Evolutionary conservation across 2,329 filamentous ascomycete genomes (phyloP).

Genomic region (Westerdykella ornata): DNA sequence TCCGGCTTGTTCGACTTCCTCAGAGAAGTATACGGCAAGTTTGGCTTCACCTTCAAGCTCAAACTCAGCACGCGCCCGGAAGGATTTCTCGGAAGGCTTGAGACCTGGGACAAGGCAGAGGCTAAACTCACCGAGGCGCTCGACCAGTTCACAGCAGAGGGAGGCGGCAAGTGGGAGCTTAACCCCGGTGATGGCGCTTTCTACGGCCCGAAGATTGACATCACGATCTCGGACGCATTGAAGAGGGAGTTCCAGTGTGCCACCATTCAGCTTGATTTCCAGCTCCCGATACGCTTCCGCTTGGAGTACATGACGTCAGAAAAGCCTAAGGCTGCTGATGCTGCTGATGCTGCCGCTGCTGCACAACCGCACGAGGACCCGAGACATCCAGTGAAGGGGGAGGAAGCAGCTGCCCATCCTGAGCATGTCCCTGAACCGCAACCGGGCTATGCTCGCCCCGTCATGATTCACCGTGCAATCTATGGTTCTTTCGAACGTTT

Average conservation of each 20-base stretch:
- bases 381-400: constrained; percentile 38
- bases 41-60: constrained; percentile 86
- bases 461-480: constrained; percentile 83
- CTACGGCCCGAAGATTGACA: constrained; percentile 98
- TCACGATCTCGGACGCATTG: constrained; percentile 84
- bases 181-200: constrained; percentile 96
- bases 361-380: constrained; percentile 38
- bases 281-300: constrained; percentile 77
- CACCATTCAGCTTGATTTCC: constrained; percentile 91
- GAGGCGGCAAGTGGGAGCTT: constrained; percentile 71
- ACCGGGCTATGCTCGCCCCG: constrained; percentile 63
- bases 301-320: constrained; percentile 78
- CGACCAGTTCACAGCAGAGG: constrained; percentile 58
- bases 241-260: constrained; percentile 82
- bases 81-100: constrained; percentile 77
- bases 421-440: constrained; percentile 25
- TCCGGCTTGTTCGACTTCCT: constrained; percentile 83
- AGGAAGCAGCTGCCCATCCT: constrained; percentile 44
- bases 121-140: constrained; percentile 70
- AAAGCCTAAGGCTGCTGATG: constrained; percentile 30
- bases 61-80: constrained; percentile 89
- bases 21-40: constrained; percentile 67
- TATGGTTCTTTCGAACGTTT: constrained; percentile 63
- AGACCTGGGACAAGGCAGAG: constrained; percentile 87
- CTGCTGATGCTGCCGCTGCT: constrained; percentile 18